These are phyloP conservation scores for Stemphylium lycopersici DNA, from an alignment of 2,329 filamentous ascomycete genomes.

Conservation along the genomic window DNA sequence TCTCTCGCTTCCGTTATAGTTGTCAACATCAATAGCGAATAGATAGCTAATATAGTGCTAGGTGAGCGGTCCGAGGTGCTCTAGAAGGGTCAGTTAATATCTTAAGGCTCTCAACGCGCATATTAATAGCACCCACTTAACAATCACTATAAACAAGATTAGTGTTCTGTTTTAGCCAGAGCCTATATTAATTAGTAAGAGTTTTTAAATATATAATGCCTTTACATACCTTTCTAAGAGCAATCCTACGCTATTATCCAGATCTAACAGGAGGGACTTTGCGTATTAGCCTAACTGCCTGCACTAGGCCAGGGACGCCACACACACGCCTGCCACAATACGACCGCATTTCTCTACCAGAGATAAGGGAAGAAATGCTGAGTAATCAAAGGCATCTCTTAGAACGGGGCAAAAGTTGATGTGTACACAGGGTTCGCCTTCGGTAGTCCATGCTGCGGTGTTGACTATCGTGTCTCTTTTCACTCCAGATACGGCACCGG, in stretches of 20 bases:
- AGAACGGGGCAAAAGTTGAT: not conserved
- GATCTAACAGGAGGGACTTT: not conserved
- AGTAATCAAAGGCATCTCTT: not conserved
- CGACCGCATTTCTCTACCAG: not conserved
- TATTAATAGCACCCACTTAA: not conserved
- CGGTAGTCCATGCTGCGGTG: not conserved
- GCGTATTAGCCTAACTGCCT: not conserved
- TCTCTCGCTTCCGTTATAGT: not conserved
- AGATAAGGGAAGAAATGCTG: not conserved
- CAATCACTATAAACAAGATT: not conserved
- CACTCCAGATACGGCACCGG: not conserved
- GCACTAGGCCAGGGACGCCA: not conserved
- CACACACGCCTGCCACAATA: not conserved
- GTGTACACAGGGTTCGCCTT: not conserved
- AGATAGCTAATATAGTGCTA: not conserved
- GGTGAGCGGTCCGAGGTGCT: not conserved
- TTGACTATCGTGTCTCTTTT: conserved; percentile 1
- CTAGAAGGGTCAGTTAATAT: not conserved
- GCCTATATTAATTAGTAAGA: not conserved
- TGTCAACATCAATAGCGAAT: not conserved
- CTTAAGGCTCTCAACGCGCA: not conserved
- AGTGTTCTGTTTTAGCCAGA: not conserved
- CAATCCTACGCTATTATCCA: not conserved
- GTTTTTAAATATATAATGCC: not conserved
- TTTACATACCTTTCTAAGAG: conserved; percentile 1